Evolutionary conservation across 2,329 filamentous ascomycete genomes (phyloP).

Genomic region (Xylariales sp.): DNA sequence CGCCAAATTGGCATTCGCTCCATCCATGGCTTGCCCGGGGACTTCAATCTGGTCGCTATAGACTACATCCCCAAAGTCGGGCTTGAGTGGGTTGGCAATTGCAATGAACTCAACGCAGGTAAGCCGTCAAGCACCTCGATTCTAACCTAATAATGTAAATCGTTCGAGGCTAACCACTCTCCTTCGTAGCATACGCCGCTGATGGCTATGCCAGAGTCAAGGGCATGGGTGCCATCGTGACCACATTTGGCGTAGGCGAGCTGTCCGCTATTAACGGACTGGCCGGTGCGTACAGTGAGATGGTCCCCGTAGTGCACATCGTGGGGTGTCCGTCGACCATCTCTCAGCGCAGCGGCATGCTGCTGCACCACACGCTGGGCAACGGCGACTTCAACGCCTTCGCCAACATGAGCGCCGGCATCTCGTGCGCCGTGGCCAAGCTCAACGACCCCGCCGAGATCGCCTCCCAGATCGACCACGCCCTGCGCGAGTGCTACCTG

Average conservation of each 20-base stretch:
- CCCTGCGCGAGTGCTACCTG: slow-evolving; percentile 79
- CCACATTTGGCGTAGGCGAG: slow-evolving; percentile 80
- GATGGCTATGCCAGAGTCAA: slow-evolving; percentile 82
- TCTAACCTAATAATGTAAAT: neutral
- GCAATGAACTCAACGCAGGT: slow-evolving; percentile 80
- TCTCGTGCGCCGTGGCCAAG: slow-evolving; percentile 78
- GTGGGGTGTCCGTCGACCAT: slow-evolving; percentile 62
- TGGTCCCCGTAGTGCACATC: slow-evolving; percentile 74
- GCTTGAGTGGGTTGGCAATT: slow-evolving; percentile 74
- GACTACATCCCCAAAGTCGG: slow-evolving; percentile 71
- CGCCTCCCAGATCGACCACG: slow-evolving; percentile 80
- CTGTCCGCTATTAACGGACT: slow-evolving; percentile 80
- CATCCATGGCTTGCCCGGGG: slow-evolving; percentile 76
- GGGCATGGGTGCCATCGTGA: slow-evolving; percentile 76
- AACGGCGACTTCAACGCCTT: slow-evolving; percentile 88
- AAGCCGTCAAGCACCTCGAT: slow-evolving; percentile 42
- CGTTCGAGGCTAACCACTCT: slow-evolving; percentile 10
- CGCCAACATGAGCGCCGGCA: slow-evolving; percentile 77
- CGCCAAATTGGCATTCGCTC: slow-evolving; percentile 72
- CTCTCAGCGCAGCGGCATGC: slow-evolving; percentile 58
- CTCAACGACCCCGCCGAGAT: slow-evolving; percentile 77
- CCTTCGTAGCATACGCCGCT: slow-evolving; percentile 73
- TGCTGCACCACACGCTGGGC: slow-evolving; percentile 77
- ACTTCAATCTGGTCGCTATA: slow-evolving; percentile 77
- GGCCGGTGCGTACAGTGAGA: slow-evolving; percentile 79